Base-by-base conservation (phyloP, 2,329 filamentous ascomycete species). In the Ophidiomyces ophidiicola region DNA sequence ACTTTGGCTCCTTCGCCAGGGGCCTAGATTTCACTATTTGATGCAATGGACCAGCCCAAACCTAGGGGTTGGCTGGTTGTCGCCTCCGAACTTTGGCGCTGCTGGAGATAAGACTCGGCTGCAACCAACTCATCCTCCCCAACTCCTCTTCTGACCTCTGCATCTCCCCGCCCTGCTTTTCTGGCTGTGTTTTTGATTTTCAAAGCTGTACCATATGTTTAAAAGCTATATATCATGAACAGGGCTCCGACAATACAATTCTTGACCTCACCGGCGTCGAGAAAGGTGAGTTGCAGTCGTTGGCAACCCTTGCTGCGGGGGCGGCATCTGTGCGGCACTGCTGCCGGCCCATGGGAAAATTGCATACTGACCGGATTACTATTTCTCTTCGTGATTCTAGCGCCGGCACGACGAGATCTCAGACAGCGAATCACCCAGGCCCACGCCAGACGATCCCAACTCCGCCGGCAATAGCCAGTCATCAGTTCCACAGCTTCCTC, bases 391-490 rank as follows among this genome's bases (percentile, higher is more conserved):
- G 17, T 33, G 18, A 41, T 31, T 23, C 3, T 35, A 62, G 59
- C 55, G 53, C 45, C 51, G 50, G 25, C 53, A 58, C 39, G 51
- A 49, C 43, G 54, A 61, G 40, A 64, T 62, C 49, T 57, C 60
- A 17, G 45, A 53, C 29, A 48, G 47, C 28, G 50, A 51, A 20
- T 45, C 50, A 34, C 42, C 52, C 43, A 55, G 52, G 50, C 42
- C 43, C n/a, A 24, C 19, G 2, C 35, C 26, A 34, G 32, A 5
- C 19, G 42, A 45, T 6, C 41, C 44, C n/a, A 46, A 39, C 38
- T 26, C 19, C 19, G 30, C 31, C 34, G 26, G 32, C 15, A 23
- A 35, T 30, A 5, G 17, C 20, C 28, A 24, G 8, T 32, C 25
- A n/a, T 26, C 35, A 37, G 29, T 24, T 14, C 32, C 30, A 30